A percentile compares a stretch with the other conserved stretches of the same genome.
Evolutionary conservation across 345 rosid genomes (phyloP).

Genomic region (Stellera chamaejasme): DNA sequence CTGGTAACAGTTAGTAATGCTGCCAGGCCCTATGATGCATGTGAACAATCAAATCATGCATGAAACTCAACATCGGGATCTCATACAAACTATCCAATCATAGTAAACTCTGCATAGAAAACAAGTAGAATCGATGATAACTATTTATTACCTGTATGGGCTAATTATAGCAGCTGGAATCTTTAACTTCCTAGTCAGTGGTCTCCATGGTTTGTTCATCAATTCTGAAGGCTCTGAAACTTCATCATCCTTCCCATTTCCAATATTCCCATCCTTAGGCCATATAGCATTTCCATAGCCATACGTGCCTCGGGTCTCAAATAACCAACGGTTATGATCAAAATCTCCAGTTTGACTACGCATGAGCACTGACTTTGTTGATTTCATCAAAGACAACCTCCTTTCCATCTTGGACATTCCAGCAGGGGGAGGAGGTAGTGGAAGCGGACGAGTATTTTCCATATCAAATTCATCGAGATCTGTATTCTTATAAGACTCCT

Average conservation of each 20-base stretch:
- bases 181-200: constrained; percentile 83
- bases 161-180: constrained; percentile 93
- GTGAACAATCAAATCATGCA: too few relatives aligned
- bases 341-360: constrained; percentile 97
- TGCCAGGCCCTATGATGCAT: not conserved
- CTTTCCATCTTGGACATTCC: constrained; percentile 83
- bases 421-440: constrained; percentile 52
- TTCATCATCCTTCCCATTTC: constrained; percentile 54
- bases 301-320: constrained; percentile 85
- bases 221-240: constrained; percentile 56
- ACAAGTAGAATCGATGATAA: constrained; percentile 1
- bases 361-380: constrained; percentile 70
- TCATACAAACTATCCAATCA: not conserved
- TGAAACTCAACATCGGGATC: not conserved
- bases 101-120: constrained; percentile 1
- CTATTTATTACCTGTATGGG: constrained; percentile 68
- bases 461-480: constrained; percentile 57
- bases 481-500: constrained; percentile 73
- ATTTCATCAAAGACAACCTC: constrained; percentile 89
- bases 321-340: constrained; percentile 91
- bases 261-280: constrained; percentile 86
- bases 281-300: constrained; percentile 97
- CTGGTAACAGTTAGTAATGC: not conserved
- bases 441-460: constrained; percentile 45
- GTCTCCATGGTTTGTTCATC: constrained; percentile 93